Evolutionary conservation across 2,329 filamentous ascomycete genomes (phyloP).

Genomic region (Fusarium marasasianum): DNA sequence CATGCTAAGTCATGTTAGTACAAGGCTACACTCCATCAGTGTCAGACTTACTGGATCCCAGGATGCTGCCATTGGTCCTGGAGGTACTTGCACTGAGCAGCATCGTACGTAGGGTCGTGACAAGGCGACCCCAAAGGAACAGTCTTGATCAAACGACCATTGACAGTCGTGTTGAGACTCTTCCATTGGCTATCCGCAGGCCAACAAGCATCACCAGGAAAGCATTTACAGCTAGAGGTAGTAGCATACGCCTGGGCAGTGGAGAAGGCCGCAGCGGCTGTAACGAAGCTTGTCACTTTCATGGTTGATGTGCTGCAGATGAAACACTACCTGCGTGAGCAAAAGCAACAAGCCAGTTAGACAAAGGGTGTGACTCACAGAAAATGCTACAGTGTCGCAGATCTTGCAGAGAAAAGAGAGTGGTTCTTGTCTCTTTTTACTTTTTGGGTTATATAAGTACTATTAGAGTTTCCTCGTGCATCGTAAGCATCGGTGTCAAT

Average conservation of each 20-base stretch:
- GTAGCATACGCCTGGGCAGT: not conserved
- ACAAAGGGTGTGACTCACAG: not conserved
- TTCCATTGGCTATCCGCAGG: constrained; percentile 57
- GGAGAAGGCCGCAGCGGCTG: not conserved
- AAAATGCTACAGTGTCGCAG: not conserved
- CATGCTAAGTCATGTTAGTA: constrained; percentile 18
- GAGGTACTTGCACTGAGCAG: constrained; percentile 53
- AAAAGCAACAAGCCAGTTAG: not conserved
- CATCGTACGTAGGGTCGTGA: constrained; percentile 59
- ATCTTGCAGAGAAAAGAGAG: not conserved
- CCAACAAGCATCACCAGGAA: constrained; percentile 64
- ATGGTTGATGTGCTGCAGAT: not conserved
- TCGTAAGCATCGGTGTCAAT: not conserved
- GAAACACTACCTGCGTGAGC: not conserved
- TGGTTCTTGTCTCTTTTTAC: not conserved
- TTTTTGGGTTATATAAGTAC: not conserved
- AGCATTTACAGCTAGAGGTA: constrained; percentile 44
- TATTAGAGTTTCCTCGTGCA: not conserved
- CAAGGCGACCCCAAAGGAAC: constrained; percentile 61
- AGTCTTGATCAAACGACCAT: constrained; percentile 60
- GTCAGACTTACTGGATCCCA: constrained; percentile 53
- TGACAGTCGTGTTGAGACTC: constrained; percentile 59
- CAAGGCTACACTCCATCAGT: not conserved
- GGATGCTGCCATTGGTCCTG: constrained; percentile 55
- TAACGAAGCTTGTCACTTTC: constrained; percentile 1